Evolutionary conservation across 768 basidiomycete genomes (phyloP).

Genomic region (Sporobolomyces roseus): DNA sequence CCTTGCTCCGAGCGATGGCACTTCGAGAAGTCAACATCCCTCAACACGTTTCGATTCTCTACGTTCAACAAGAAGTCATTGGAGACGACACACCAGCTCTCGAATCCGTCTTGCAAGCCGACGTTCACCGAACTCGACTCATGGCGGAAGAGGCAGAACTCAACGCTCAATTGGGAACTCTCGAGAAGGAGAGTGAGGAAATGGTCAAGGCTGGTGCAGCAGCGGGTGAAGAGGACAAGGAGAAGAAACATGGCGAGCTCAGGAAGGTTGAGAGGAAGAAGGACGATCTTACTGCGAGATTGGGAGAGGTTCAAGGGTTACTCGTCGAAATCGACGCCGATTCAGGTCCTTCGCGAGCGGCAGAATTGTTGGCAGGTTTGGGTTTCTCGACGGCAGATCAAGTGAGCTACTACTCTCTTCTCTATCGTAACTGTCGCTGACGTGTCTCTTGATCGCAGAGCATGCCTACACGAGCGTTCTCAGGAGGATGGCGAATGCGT

Average conservation of each 20-base stretch:
- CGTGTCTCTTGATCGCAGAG: conserved; percentile 1
- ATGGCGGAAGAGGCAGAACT: conserved; percentile 75
- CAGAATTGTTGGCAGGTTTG: conserved; percentile 81
- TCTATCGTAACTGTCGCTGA: background rate
- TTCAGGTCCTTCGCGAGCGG: conserved; percentile 90
- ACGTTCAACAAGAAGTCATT: conserved; percentile 96
- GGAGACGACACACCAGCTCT: conserved; percentile 91
- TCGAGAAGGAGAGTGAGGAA: conserved; percentile 35
- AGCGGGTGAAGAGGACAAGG: conserved; percentile 62
- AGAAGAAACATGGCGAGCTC: conserved; percentile 33
- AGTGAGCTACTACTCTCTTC: conserved; percentile 49
- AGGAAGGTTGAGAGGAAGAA: conserved; percentile 48
- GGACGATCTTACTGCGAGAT: conserved; percentile 53
- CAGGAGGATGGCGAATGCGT: conserved; percentile 93
- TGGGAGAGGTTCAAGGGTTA: conserved; percentile 83
- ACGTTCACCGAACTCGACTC: conserved; percentile 94
- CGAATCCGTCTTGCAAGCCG: conserved; percentile 96
- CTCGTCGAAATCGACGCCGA: conserved; percentile 98
- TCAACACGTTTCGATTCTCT: conserved; percentile 84
- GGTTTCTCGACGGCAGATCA: conserved; percentile 90
- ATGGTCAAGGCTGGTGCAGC: conserved; percentile 16
- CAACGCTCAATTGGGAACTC: conserved; percentile 61
- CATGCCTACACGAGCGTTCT: conserved; percentile 43
- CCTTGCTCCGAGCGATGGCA: conserved; percentile 86
- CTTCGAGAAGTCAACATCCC: conserved; percentile 92